Evolutionary conservation across 2,329 filamentous ascomycete species (phyloP), one percentile per base, ranked within the genome.

Genomic region (Colletotrichum zoysiae): DNA sequence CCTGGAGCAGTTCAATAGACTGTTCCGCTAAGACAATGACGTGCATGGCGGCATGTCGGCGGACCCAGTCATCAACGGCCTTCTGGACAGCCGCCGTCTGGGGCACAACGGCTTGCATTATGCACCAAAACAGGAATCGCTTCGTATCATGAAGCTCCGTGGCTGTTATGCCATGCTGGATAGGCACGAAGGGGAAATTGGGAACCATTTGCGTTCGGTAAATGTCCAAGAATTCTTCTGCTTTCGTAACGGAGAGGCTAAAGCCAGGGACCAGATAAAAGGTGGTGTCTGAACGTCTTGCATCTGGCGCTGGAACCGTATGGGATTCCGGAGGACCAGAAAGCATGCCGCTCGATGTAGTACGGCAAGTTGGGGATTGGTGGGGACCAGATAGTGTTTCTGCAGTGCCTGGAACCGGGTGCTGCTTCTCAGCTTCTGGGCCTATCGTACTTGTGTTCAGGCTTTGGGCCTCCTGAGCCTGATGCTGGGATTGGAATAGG

Each of bases 181-280:
- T 67, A 1, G 81, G 78, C 1, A 84, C 77, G 65, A 85, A 85
- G 0, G 83, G 83, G 8, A 80, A 84, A 46, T 78, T 76, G 0
- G 80, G 79, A 16, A 77, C 73, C 60, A 81, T 80, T 3, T 79
- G 74, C 1, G 74, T 75, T 3, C 78, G 78, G 70, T 84, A 85
- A 2, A 78, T 73, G 6, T 76, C 73, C 1, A 84, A 74, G 9
- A 78, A 78, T 1, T 76, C 73, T 3, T 78, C 73, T 8, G 82
- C 83, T 42, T 84, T 78, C 6, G 75, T 58, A 9, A 78, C 76
- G 1, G 79, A 78, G 33, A 84, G 65, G 16, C 75, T 73, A 38
- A 84, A 78, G 2, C 78, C 82, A 0, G 82, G 82, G 0, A 82
- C 75, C 14, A 84, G 26, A 9, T 70, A 60, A 46, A 64, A 50